Percentiles rank a stretch among this genome's conserved stretches.
Evolutionary conservation across 257 asterid species (phyloP).

Genomic region (Solanum ossicruentum): DNA sequence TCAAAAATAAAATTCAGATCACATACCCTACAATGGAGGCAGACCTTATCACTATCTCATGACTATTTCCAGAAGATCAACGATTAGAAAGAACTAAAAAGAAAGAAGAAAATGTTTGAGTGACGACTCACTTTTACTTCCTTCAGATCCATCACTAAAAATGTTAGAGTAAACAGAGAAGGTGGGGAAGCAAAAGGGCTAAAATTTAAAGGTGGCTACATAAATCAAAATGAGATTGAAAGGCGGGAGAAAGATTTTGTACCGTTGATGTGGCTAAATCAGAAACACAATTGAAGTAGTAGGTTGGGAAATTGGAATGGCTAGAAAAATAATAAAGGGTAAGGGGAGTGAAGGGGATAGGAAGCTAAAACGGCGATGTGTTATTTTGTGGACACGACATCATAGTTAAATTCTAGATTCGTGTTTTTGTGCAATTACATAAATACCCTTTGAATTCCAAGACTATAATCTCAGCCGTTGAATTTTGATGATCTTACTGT

Average conservation of each 20-base stretch:
- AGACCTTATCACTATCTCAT: no score
- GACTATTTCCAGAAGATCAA: no score
- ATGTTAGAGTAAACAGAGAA: background rate
- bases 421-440: slow-evolving; percentile 5
- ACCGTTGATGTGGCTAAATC: background rate
- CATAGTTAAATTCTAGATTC: slow-evolving; percentile 33
- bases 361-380: background rate
- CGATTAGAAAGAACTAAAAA: no score
- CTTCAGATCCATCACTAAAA: slow-evolving; percentile 64
- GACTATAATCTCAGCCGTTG: slow-evolving; percentile 1
- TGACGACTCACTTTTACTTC: slow-evolving; percentile 36
- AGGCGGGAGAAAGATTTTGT: background rate
- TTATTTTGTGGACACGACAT: slow-evolving; percentile 27
- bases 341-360: background rate
- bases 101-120: no score
- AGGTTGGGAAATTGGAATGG: background rate
- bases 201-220: background rate
- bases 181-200: background rate
- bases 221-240: background rate
- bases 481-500: background rate
- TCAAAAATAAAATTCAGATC: background rate
- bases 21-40: no score
- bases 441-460: slow-evolving; percentile 19
- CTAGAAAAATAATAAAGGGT: background rate
- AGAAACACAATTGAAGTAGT: background rate